phyloP scores from a whole-genome alignment of 768 basidiomycete species.

The Cubamyces sp. region DNA sequence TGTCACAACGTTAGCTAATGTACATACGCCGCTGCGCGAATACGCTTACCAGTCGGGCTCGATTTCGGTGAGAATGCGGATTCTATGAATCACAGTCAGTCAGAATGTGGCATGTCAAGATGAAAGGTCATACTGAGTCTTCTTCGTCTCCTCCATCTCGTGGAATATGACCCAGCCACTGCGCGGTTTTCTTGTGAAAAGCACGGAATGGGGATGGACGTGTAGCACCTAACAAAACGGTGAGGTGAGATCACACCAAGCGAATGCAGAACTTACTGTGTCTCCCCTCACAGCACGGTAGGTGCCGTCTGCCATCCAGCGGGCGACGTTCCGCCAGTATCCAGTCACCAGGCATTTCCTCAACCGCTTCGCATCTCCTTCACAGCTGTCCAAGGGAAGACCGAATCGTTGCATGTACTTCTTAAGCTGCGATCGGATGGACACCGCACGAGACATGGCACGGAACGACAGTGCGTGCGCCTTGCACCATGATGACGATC shows the following conservation, averaged over 20 bases:
- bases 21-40: too few species aligned
- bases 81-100: conserved; percentile 50
- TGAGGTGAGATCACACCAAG: not conserved
- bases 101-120: not conserved
- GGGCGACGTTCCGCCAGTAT: conserved; percentile 93
- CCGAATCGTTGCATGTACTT: conserved; percentile 94
- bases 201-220: conserved; percentile 91
- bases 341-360: conserved; percentile 90
- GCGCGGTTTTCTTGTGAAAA: conserved; percentile 90
- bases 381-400: conserved; percentile 81
- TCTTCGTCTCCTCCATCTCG: conserved; percentile 96
- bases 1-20: conserved; percentile 18
- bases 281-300: conserved; percentile 88
- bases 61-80: conserved; percentile 90
- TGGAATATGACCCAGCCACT: conserved; percentile 95
- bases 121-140: conserved; percentile 70
- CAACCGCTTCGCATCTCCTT: conserved; percentile 83
- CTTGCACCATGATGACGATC: conserved; percentile 92
- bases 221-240: conserved; percentile 63
- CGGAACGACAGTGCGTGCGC: conserved; percentile 91
- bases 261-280: conserved; percentile 53
- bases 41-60: conserved; percentile 85
- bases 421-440: conserved; percentile 91
- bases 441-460: conserved; percentile 90
- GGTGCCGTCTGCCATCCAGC: conserved; percentile 91